Percentiles rank a stretch among this genome's conserved stretches.
Evolutionary conservation across 176 grass and related monocot species (phyloP).

Genomic region (Coix lacrymajobi): DNA sequence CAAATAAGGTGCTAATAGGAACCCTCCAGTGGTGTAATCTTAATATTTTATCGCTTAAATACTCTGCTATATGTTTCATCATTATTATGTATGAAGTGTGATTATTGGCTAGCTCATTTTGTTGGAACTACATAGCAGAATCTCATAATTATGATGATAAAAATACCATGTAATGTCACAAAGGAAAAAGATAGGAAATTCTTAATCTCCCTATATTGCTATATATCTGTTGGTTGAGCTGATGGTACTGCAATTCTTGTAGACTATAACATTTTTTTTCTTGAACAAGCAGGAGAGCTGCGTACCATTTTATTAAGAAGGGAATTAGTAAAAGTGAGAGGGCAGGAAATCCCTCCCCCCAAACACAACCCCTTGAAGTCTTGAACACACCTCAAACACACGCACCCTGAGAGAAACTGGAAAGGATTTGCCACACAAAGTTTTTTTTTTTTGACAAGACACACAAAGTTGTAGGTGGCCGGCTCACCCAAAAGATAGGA

Average conservation of each 20-base stretch:
- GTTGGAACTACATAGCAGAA: neutral
- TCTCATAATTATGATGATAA: neutral
- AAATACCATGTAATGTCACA: neutral
- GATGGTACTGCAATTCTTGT: neutral
- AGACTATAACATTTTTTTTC: neutral
- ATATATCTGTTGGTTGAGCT: conserved; percentile 12
- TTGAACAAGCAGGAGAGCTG: neutral
- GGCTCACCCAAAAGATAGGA: neutral
- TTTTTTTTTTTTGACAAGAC: too few species aligned
- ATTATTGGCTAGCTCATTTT: neutral
- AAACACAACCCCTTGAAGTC: neutral
- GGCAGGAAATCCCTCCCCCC: neutral
- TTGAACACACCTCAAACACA: neutral
- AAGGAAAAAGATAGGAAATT: neutral
- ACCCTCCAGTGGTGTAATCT: neutral
- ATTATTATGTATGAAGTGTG: neutral
- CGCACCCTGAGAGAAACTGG: neutral
- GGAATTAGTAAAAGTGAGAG: neutral
- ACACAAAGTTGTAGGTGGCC: neutral
- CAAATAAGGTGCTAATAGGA: conserved; percentile 74
- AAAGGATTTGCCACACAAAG: neutral
- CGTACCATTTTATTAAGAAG: neutral
- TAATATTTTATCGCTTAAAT: neutral
- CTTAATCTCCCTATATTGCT: neutral
- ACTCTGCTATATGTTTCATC: neutral